Conservation (phyloP, 768 basidiomycete species). For the Macrolepiota fuliginosa region DNA sequence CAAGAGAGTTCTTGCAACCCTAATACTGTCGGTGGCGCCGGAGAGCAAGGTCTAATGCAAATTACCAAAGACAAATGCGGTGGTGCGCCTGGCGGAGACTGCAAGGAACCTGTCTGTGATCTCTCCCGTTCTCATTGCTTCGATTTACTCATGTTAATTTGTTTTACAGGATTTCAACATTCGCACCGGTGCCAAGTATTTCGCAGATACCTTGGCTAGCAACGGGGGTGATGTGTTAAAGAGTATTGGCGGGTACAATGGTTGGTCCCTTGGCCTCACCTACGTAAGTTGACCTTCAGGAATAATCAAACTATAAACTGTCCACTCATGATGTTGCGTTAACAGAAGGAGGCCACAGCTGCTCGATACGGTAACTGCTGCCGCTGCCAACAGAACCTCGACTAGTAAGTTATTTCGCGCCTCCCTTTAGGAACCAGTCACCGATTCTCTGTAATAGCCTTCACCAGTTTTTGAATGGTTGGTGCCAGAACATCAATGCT, state of each 20-base stretch:
- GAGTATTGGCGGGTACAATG: conserved; percentile 75
- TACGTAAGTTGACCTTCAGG: conserved; percentile 32
- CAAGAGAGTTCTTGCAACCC: conserved; percentile 79
- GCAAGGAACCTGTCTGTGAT: conserved; percentile 41
- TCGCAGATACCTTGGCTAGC: conserved; percentile 44
- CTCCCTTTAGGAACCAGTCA: neutral
- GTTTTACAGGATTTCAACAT: conserved; percentile 68
- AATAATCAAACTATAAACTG: neutral
- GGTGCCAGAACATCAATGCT: conserved; percentile 58
- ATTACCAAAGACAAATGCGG: conserved; percentile 76
- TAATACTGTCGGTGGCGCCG: conserved; percentile 62
- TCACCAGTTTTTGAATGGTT: conserved; percentile 71
- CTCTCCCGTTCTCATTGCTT: neutral
- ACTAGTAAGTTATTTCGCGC: conserved; percentile 57
- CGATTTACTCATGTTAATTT: neutral
- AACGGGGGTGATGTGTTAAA: conserved; percentile 53
- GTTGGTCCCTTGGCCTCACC: conserved; percentile 63
- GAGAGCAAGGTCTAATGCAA: conserved; percentile 89
- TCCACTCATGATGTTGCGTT: conserved; percentile 3
- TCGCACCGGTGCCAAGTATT: conserved; percentile 58
- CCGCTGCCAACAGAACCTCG: conserved; percentile 79
- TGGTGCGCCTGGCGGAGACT: conserved; percentile 47
- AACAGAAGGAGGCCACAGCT: conserved; percentile 53
- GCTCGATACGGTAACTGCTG: conserved; percentile 56
- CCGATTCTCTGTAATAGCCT: conserved; percentile 38